A percentile compares a stretch with the other conserved stretches of the same genome.
Conservation (phyloP, 225 moss, liverwort and hornwort genomes). For the Marchantia paleacea region DNA sequence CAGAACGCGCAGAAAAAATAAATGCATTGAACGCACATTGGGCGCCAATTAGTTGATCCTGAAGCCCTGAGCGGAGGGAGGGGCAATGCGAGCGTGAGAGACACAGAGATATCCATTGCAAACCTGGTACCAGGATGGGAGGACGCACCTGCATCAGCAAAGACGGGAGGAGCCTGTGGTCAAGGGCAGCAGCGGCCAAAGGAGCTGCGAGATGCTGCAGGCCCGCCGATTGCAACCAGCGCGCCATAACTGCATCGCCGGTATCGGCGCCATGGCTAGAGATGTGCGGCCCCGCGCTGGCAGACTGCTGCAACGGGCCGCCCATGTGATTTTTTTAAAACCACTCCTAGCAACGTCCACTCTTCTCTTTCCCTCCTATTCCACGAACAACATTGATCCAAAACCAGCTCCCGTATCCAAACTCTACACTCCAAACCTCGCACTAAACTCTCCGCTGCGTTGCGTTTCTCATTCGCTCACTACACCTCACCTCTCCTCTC, state of each 20-base stretch:
- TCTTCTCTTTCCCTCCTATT: constrained; percentile 19
- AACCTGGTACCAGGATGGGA: constrained; percentile 20
- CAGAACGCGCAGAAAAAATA: background rate
- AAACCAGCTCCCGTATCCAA: constrained; percentile 17
- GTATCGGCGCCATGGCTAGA: constrained; percentile 55
- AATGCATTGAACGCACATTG: constrained; percentile 1
- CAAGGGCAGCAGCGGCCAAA: constrained; percentile 87
- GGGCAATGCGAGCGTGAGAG: constrained; percentile 12
- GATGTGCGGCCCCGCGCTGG: constrained; percentile 39
- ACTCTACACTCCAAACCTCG: constrained; percentile 2
- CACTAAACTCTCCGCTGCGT: constrained; percentile 5
- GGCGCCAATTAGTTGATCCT: constrained; percentile 12
- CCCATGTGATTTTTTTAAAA: constrained; percentile 34
- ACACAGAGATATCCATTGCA: constrained; percentile 21
- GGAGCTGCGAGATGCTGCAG: constrained; percentile 98
- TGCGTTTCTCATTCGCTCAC: background rate
- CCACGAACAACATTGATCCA: constrained; percentile 22
- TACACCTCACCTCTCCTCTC: constrained; percentile 20
- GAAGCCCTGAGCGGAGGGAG: constrained; percentile 6
- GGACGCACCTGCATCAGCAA: constrained; percentile 95
- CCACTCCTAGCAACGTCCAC: background rate
- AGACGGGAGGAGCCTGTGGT: constrained; percentile 94
- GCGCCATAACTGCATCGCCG: constrained; percentile 96
- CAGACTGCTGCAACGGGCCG: constrained; percentile 46
- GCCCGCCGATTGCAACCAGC: constrained; percentile 99